Evolutionary conservation across 495 filamentous ascomycete genomes (phyloP).

Genomic region (Daldinia vernicosa): DNA sequence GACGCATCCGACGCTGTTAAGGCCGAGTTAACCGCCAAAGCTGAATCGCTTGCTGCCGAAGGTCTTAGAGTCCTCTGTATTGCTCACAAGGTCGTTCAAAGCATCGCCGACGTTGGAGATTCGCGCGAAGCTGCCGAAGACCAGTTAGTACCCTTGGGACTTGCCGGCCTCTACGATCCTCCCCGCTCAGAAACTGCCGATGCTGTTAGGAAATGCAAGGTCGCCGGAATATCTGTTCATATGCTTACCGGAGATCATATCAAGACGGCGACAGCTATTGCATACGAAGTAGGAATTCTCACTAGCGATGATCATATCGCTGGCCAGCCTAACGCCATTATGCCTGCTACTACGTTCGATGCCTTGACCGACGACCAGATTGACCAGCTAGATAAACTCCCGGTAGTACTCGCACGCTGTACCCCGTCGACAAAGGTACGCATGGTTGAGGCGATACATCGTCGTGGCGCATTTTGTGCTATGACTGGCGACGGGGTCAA

Average conservation of each 20-base stretch:
- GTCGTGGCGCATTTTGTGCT: constrained; percentile 67
- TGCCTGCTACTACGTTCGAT: constrained; percentile 76
- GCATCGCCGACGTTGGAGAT: constrained; percentile 42
- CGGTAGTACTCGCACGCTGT: constrained; percentile 75
- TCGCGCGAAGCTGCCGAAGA: constrained; percentile 63
- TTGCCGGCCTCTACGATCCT: constrained; percentile 79
- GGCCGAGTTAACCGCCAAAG: constrained; percentile 48
- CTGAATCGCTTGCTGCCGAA: constrained; percentile 63
- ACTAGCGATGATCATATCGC: constrained; percentile 39
- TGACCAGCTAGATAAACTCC: constrained; percentile 70
- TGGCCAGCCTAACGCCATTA: constrained; percentile 53
- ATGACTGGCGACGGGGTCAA: constrained; percentile 95
- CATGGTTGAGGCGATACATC: constrained; percentile 79
- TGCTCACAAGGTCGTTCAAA: constrained; percentile 48
- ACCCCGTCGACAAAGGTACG: constrained; percentile 78
- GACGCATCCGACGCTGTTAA: constrained; percentile 39
- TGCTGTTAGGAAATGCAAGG: constrained; percentile 60
- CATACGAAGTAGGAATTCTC: constrained; percentile 58
- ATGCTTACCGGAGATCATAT: constrained; percentile 75
- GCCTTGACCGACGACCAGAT: constrained; percentile 69
- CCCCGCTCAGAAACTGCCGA: constrained; percentile 71
- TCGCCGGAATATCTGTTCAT: constrained; percentile 66
- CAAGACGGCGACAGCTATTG: constrained; percentile 69
- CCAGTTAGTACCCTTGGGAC: constrained; percentile 68
- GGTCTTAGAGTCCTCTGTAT: constrained; percentile 67